Base-by-base conservation (phyloP, 164 flowering plant genomes). In the Tetrastigma voinierianum region DNA sequence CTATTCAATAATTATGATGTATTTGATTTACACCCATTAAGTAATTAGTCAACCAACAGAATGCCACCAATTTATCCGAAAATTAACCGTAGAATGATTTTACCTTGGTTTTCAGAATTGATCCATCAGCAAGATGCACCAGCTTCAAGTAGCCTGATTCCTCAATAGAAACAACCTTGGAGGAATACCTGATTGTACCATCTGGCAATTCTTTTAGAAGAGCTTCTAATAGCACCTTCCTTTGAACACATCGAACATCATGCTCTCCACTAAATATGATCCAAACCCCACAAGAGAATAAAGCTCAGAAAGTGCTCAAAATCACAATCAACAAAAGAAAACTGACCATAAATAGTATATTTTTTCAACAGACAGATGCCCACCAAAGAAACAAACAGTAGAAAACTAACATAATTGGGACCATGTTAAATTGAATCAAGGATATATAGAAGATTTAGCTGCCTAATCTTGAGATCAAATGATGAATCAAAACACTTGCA, bases 41-140 rank as follows among this genome's bases (percentile, higher is more conserved):
- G 40, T 32, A 32, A 32, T 32, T 32, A 32, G 40, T 32, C 40
- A 32, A 32, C 40, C 40, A 3, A 32, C 40, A 32, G 40, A 4
- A 32, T 32, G 6, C 40, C 40, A 32, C 40, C 40, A 3, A 4
- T 11, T 5, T 49, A 49, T 5, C 52, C 15, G n/a, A 11, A 4
- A 14, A 13, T 49, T 14, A 49, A 11, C 15, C 9, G n/a, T 14
- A 21, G 19, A 63, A 9, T 40, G 23, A 8, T 59, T 6, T 48
- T 80, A 88, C 97, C 90, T 87, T 91, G 48, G 90, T 76, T 69
- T 68, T 81, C 68, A 90, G 21, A 49, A 76, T 49, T 49, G 89
- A 77, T 51, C 94, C 96, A 73, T 92, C 90, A 10, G 84, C 87
- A 46, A 92, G 87, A 68, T 89, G 91, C 59, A 90, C 57, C 68